A percentile compares a stretch with the other conserved stretches of the same genome.
Evolutionary conservation across 306 rosid species (phyloP).

Genomic region (Cucumis hystrix): DNA sequence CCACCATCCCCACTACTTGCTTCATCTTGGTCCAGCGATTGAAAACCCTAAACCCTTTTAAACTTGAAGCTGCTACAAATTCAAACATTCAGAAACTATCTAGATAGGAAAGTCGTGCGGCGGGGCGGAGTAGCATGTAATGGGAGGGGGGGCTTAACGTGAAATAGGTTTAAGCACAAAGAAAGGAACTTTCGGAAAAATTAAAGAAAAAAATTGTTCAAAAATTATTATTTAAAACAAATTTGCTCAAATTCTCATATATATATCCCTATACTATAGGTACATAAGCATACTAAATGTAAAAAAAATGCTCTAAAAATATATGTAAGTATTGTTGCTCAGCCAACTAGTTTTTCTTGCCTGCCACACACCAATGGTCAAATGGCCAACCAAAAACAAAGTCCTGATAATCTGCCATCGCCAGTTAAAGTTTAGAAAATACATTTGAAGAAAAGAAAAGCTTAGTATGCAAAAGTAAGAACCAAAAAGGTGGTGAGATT

Average conservation of each 20-base stretch:
- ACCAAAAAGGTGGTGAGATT: background rate
- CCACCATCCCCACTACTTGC: conserved; percentile 78
- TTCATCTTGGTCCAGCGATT: conserved; percentile 35
- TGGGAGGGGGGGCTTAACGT: no score
- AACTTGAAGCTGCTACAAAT: background rate
- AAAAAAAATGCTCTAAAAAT: background rate
- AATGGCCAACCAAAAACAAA: background rate
- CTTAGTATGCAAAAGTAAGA: background rate
- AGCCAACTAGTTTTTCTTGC: background rate
- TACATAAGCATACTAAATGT: no score
- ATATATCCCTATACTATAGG: no score
- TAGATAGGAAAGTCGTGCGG: background rate
- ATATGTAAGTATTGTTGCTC: background rate
- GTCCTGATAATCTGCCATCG: background rate
- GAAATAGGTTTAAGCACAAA: no score
- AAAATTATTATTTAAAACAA: no score
- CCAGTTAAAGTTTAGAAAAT: background rate
- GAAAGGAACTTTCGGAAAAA: no score
- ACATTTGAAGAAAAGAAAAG: background rate
- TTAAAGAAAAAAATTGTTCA: no score
- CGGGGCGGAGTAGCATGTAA: background rate
- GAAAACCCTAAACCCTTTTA: background rate
- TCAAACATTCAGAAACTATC: background rate
- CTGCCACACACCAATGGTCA: background rate
- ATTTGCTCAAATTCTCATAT: no score